Conservation (phyloP, 345 rosid genomes). For the Noccaea bulbosa region DNA sequence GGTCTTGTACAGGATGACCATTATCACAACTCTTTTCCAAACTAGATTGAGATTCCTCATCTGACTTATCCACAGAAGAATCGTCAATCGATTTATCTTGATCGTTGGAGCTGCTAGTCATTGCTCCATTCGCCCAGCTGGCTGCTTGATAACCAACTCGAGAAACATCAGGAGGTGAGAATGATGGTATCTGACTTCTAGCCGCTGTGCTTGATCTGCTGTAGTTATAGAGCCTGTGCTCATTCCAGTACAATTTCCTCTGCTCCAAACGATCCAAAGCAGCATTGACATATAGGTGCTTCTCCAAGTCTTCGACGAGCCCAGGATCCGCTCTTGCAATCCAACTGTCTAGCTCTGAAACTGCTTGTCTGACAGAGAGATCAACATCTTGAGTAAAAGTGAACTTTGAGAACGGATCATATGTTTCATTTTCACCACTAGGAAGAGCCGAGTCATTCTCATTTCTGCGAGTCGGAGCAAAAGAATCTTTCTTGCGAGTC, state of each 20-base stretch:
- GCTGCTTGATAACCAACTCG: conserved; percentile 39
- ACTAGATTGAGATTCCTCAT: conserved; percentile 42
- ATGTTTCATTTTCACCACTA: background rate
- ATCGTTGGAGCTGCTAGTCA: conserved; percentile 36
- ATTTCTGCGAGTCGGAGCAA: conserved; percentile 54
- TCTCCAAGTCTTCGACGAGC: conserved; percentile 84
- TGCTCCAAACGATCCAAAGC: conserved; percentile 80
- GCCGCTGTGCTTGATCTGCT: conserved; percentile 38
- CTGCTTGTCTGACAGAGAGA: conserved; percentile 80
- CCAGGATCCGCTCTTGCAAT: conserved; percentile 85
- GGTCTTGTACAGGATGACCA: conserved; percentile 45
- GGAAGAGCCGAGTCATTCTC: conserved; percentile 37
- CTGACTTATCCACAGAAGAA: conserved; percentile 41
- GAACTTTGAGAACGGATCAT: conserved; percentile 75
- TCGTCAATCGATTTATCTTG: conserved; percentile 41
- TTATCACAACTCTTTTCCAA: conserved; percentile 48
- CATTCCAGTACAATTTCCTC: conserved; percentile 82
- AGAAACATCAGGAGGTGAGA: conserved; percentile 40
- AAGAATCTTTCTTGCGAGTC: conserved; percentile 75
- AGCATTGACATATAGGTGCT: conserved; percentile 90
- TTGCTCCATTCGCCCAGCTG: conserved; percentile 35
- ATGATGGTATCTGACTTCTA: conserved; percentile 36
- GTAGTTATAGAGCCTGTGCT: conserved; percentile 46
- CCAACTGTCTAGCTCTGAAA: conserved; percentile 89
- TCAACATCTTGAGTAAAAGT: conserved; percentile 82